Evolutionary conservation across 139 green algal species (phyloP).

Genomic region (Asterochloris sp.): DNA sequence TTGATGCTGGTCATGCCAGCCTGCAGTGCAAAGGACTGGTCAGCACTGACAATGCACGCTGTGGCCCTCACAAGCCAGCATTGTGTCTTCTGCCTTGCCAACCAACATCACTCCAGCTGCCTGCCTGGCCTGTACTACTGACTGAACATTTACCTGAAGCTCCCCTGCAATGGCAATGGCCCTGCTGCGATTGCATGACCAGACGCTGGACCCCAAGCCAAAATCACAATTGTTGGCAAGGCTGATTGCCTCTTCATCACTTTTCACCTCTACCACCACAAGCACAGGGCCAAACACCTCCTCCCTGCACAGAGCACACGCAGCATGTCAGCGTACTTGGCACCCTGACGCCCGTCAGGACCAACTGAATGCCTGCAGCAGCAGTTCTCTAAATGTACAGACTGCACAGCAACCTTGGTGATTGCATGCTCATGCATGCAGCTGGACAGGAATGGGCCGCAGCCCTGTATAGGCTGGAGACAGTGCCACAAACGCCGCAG

Average conservation of each 20-base stretch:
- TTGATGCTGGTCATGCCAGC: slow-evolving; percentile 94
- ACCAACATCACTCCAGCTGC: not conserved
- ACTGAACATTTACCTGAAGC: slow-evolving; percentile 4
- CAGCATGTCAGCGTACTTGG: not conserved
- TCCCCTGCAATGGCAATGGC: slow-evolving; percentile 4
- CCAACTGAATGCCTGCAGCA: no score
- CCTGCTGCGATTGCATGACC: slow-evolving; percentile 45
- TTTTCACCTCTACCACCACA: slow-evolving; percentile 35
- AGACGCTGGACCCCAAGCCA: slow-evolving; percentile 90
- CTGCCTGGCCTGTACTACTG: not conserved
- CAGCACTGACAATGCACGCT: no score
- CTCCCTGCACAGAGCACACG: slow-evolving; percentile 36
- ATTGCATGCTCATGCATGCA: no score
- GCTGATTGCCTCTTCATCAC: slow-evolving; percentile 83
- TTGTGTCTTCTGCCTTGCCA: no score
- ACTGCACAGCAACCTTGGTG: no score
- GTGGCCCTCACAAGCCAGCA: no score
- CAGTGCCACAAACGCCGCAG: no score
- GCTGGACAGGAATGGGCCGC: no score
- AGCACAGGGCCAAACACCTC: slow-evolving; percentile 97
- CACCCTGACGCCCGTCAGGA: no score
- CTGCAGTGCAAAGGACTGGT: slow-evolving; percentile 17
- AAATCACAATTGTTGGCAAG: slow-evolving; percentile 96
- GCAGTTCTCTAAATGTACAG: no score
- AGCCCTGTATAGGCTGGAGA: no score